A percentile compares a stretch with the other conserved stretches of the same genome.
phyloP scores from a whole-genome alignment of 495 filamentous ascomycete species.

The Rostrohypoxylon terebratum region DNA sequence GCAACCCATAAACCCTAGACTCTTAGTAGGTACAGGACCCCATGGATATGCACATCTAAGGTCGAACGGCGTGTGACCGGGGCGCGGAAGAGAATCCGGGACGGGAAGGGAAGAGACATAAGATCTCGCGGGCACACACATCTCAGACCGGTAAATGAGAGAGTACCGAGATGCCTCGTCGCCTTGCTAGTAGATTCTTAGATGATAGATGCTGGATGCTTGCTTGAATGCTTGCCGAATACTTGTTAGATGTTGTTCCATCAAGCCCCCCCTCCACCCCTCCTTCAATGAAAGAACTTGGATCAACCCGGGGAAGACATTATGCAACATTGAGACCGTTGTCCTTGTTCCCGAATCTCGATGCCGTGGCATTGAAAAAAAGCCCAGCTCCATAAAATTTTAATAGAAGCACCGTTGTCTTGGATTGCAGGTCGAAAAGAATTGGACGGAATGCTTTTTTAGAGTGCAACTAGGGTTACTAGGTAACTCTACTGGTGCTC shows the following conservation, averaged over 20 bases:
- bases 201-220: too few species aligned
- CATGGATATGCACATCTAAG: slow-evolving; percentile 45
- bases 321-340: slow-evolving; percentile 35
- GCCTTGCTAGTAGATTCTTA: neutral
- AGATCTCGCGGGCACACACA: slow-evolving; percentile 36
- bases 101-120: slow-evolving; percentile 33
- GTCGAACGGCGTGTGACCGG: slow-evolving; percentile 36
- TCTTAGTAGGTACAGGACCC: slow-evolving; percentile 38
- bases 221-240: too few species aligned
- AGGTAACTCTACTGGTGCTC: too few species aligned
- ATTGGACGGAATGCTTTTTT: slow-evolving; percentile 37
- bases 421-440: slow-evolving; percentile 31
- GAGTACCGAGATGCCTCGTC: slow-evolving; percentile 19
- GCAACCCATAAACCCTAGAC: slow-evolving; percentile 37
- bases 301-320: slow-evolving; percentile 26
- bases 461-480: neutral
- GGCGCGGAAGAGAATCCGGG: slow-evolving; percentile 40
- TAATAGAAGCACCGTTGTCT: slow-evolving; percentile 22
- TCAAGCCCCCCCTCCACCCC: neutral
- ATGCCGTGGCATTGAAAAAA: slow-evolving; percentile 38
- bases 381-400: slow-evolving; percentile 7
- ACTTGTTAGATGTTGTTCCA: neutral
- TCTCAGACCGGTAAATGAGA: slow-evolving; percentile 27
- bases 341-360: slow-evolving; percentile 25
- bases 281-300: slow-evolving; percentile 23